Conservation (phyloP, 1,139 yeast species). For the Suhomyces choctaworum region DNA sequence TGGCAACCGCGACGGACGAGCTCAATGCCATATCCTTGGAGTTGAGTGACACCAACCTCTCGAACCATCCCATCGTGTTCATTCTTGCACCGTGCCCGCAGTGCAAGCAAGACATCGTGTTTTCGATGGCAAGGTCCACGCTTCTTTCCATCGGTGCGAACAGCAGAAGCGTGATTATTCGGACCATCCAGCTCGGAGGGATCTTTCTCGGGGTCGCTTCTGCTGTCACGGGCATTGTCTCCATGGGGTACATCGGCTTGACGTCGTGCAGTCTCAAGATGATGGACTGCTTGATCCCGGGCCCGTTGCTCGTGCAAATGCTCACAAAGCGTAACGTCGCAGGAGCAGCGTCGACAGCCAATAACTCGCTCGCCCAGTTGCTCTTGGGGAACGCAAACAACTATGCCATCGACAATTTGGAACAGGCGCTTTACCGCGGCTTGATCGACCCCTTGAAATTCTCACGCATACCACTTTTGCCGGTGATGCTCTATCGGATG, state of each 20-base stretch:
- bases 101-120: constrained; percentile 40
- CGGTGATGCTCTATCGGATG: constrained; percentile 42
- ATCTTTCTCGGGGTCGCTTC: constrained; percentile 40
- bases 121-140: constrained; percentile 34
- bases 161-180: constrained; percentile 22
- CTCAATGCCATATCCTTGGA: not conserved
- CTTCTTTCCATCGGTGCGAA: constrained; percentile 26
- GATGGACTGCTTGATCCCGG: constrained; percentile 41
- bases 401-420: constrained; percentile 32
- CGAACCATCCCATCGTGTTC: constrained; percentile 17
- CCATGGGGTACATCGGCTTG: constrained; percentile 45
- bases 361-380: constrained; percentile 20
- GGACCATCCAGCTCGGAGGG: constrained; percentile 33
- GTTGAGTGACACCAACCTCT: constrained; percentile 2
- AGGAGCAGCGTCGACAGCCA: constrained; percentile 4
- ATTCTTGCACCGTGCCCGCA: constrained; percentile 45
- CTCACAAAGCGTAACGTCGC: constrained; percentile 20
- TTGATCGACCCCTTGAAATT: constrained; percentile 42
- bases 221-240: constrained; percentile 44
- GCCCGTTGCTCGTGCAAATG: constrained; percentile 33
- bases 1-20: not conserved
- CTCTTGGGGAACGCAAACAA: constrained; percentile 21
- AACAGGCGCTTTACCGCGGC: constrained; percentile 37
- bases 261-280: constrained; percentile 44
- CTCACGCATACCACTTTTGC: constrained; percentile 42